Base-by-base conservation (phyloP, 2,329 filamentous ascomycete genomes). In the Aspergillus awamori region DNA sequence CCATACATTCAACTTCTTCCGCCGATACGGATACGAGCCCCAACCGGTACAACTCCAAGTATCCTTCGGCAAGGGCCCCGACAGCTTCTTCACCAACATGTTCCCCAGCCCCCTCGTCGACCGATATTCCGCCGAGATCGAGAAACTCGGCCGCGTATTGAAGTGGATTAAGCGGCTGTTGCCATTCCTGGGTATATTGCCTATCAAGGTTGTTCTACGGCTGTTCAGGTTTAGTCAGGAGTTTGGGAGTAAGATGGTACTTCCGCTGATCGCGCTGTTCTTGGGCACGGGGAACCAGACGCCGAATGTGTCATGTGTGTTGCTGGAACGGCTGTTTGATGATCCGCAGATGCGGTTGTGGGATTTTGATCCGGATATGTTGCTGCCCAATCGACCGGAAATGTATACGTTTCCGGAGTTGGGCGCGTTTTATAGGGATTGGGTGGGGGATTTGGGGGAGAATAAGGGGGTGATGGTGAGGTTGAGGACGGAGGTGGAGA, bases 211-310 rank as follows among this genome's bases (percentile, higher is more conserved):
- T 36, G 82, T 92, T 72, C 80, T 92, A 67, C 85, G 84, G 59
- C 74, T 91, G 54, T 91, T 90, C 74, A 78, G 86, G 59, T 92
- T 92, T 75, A 87, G 82, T 59, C 81, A 84, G 8, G 88, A 90
- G 58, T 93, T 92, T 70, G 84, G 84, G 15, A 87, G 92, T 69
- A 87, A 86, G 38, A 87, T 92, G 75, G 86, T 89, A 0, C 81
- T 90, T 60, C 89, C 89, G 0, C 84, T 92, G 72, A 84, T 91
- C 33, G 89, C 89, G 0, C 78, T 92, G 1, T 92, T 93, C 70
- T 79, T 92, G 0, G 89, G 89, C 0, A 92, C 89, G 0, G 89
- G 89, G 1, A 92, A 92, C 66, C 87, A 90, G 67, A 89, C 89
- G 0, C 86, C 89, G 0, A 86, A 91, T 64, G 89, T 92, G 0